Evolutionary conservation across 805 yeast genomes (phyloP).

Genomic region (Starmerella stellata): DNA sequence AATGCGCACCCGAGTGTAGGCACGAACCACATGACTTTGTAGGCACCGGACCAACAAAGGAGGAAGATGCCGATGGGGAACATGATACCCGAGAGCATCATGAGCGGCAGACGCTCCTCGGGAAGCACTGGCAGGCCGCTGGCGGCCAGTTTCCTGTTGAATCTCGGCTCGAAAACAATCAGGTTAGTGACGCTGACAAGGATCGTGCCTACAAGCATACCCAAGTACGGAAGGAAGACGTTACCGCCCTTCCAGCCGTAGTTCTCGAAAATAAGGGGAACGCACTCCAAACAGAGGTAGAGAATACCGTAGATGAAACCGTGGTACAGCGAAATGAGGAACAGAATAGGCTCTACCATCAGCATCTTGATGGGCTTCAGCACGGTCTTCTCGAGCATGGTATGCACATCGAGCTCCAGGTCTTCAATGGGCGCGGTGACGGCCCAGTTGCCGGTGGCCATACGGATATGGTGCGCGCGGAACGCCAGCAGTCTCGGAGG

Average conservation of each 20-base stretch:
- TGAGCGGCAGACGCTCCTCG: slow-evolving; percentile 59
- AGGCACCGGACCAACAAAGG: slow-evolving; percentile 78
- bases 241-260: slow-evolving; percentile 45
- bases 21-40: slow-evolving; percentile 46
- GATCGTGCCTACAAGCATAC: slow-evolving; percentile 49
- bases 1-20: slow-evolving; percentile 38
- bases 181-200: slow-evolving; percentile 38
- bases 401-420: slow-evolving; percentile 23
- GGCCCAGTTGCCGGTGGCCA: slow-evolving; percentile 35
- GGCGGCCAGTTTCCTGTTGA: slow-evolving; percentile 28
- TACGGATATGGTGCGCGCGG: slow-evolving; percentile 31
- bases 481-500: slow-evolving; percentile 23
- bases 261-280: slow-evolving; percentile 29
- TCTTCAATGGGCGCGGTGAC: slow-evolving; percentile 33
- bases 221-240: slow-evolving; percentile 61
- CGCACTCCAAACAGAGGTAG: slow-evolving; percentile 24
- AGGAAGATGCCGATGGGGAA: slow-evolving; percentile 69
- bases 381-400: slow-evolving; percentile 24
- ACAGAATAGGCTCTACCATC: slow-evolving; percentile 24
- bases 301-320: slow-evolving; percentile 27
- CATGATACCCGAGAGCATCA: slow-evolving; percentile 51
- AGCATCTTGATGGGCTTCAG: slow-evolving; percentile 22
- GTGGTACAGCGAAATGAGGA: slow-evolving; percentile 23
- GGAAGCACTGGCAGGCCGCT: slow-evolving; percentile 50
- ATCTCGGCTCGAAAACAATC: slow-evolving; percentile 35